These are phyloP conservation scores for Calonectria henricotiae DNA, from an alignment of 2,329 filamentous ascomycete genomes.

Conservation along the genomic window DNA sequence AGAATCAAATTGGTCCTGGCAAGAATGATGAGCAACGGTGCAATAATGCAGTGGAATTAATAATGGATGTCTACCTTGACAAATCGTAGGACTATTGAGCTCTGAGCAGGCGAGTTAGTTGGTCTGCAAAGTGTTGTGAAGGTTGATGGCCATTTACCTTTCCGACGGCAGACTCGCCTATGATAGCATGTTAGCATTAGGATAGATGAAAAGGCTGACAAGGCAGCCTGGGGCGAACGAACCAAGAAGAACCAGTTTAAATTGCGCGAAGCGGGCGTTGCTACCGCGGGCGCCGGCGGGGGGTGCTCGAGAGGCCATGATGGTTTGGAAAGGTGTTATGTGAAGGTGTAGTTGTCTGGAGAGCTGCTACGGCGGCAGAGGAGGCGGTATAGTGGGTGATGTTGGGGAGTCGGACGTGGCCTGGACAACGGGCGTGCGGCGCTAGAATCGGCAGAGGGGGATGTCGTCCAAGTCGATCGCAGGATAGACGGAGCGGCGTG, in stretches of 20 bases:
- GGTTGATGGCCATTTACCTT: slow-evolving; percentile 76
- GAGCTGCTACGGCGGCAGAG: slow-evolving; percentile 41
- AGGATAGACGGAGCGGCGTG: neutral
- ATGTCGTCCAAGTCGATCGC: slow-evolving; percentile 17
- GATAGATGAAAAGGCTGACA: slow-evolving; percentile 28
- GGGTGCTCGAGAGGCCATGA: slow-evolving; percentile 88
- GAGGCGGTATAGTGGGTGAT: slow-evolving; percentile 48
- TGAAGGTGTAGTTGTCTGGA: slow-evolving; percentile 45
- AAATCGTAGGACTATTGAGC: slow-evolving; percentile 97
- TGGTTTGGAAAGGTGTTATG: slow-evolving; percentile 54
- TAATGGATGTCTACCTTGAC: slow-evolving; percentile 83
- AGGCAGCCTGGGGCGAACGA: slow-evolving; percentile 58
- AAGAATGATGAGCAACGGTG: slow-evolving; percentile 40
- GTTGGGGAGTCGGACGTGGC: slow-evolving; percentile 52
- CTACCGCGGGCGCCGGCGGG: slow-evolving; percentile 74
- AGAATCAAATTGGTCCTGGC: slow-evolving; percentile 96
- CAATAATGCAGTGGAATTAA: neutral
- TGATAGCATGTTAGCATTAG: slow-evolving; percentile 58
- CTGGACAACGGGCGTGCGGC: slow-evolving; percentile 48
- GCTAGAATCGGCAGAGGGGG: slow-evolving; percentile 40
- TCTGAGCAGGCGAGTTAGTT: slow-evolving; percentile 69
- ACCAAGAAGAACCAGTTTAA: slow-evolving; percentile 98
- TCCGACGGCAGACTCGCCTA: slow-evolving; percentile 98
- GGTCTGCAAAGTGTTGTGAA: slow-evolving; percentile 23
- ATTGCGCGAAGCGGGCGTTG: slow-evolving; percentile 96